These are phyloP conservation scores for Alternaria ventricosa DNA, from an alignment of 2,329 filamentous ascomycete species.

Conservation along the genomic window DNA sequence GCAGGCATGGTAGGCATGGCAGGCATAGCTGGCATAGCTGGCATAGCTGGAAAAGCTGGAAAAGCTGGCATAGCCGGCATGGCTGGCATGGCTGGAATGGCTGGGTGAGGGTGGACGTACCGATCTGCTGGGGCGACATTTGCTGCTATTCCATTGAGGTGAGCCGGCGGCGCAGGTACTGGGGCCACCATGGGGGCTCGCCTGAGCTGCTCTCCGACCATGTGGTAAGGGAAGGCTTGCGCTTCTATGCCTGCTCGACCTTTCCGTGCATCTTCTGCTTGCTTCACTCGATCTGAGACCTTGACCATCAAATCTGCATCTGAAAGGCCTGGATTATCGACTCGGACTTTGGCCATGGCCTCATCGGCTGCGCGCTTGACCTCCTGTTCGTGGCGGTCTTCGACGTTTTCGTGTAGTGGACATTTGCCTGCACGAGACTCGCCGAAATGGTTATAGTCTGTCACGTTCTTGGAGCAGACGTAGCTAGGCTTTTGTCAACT, in stretches of 20 bases:
- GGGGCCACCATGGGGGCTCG: conserved; percentile 1
- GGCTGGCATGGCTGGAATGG: background rate
- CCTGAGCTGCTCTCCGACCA: conserved; percentile 25
- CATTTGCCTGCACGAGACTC: conserved; percentile 60
- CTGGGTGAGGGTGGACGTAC: conserved; percentile 18
- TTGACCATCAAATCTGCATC: conserved; percentile 63
- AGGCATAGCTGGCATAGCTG: background rate
- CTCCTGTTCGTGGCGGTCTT: conserved; percentile 68
- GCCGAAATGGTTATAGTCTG: conserved; percentile 74
- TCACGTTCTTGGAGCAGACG: conserved; percentile 70
- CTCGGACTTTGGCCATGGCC: conserved; percentile 62
- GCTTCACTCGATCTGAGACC: conserved; percentile 61
- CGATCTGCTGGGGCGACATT: conserved; percentile 6
- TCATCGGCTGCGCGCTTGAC: conserved; percentile 66
- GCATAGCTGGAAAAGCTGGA: background rate
- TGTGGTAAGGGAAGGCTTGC: conserved; percentile 29
- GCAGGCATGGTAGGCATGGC: background rate
- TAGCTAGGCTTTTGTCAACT: conserved; percentile 59
- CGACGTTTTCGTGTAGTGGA: conserved; percentile 69
- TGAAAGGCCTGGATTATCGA: conserved; percentile 67
- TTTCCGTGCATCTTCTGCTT: conserved; percentile 37
- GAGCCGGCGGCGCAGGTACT: background rate
- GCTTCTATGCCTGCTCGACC: conserved; percentile 18
- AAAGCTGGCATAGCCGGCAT: background rate
- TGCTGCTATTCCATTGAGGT: background rate